These are phyloP conservation scores for Neonectria coccinea DNA, from an alignment of 2,329 filamentous ascomycete genomes.

Conservation along the genomic window DNA sequence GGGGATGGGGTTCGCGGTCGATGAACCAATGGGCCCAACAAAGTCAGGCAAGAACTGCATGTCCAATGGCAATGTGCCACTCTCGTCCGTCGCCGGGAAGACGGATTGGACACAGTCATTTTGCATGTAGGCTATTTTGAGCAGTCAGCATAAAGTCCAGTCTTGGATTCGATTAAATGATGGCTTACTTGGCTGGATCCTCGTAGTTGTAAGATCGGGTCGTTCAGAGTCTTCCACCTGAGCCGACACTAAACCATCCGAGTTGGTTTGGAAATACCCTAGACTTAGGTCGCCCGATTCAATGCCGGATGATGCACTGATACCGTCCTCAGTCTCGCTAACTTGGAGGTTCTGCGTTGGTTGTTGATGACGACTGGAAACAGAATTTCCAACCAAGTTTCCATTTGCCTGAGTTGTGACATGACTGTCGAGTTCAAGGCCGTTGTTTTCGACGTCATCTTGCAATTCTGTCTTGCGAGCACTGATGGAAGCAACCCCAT, in stretches of 20 bases:
- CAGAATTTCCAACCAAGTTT: background rate
- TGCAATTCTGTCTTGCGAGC: background rate
- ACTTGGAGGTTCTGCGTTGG: background rate
- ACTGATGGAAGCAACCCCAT: background rate
- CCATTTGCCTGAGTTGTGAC: background rate
- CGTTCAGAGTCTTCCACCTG: background rate
- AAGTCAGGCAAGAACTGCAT: conserved; percentile 3
- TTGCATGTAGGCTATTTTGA: background rate
- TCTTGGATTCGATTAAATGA: background rate
- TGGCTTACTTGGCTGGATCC: background rate
- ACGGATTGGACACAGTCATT: background rate
- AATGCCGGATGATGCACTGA: background rate
- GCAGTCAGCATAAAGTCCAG: background rate
- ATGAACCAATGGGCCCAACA: too few relatives aligned
- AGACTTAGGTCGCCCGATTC: background rate
- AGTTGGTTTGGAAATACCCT: too few relatives aligned
- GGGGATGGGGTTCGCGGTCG: background rate
- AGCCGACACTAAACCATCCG: background rate
- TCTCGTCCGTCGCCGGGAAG: background rate
- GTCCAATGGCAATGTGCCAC: background rate
- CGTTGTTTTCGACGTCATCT: too few relatives aligned
- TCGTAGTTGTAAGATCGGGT: background rate
- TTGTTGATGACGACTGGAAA: background rate
- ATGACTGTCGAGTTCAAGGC: background rate
- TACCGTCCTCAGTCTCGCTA: background rate